Base-by-base conservation (phyloP, 352 stramenopile species). In the Phytophthora lateralis region DNA sequence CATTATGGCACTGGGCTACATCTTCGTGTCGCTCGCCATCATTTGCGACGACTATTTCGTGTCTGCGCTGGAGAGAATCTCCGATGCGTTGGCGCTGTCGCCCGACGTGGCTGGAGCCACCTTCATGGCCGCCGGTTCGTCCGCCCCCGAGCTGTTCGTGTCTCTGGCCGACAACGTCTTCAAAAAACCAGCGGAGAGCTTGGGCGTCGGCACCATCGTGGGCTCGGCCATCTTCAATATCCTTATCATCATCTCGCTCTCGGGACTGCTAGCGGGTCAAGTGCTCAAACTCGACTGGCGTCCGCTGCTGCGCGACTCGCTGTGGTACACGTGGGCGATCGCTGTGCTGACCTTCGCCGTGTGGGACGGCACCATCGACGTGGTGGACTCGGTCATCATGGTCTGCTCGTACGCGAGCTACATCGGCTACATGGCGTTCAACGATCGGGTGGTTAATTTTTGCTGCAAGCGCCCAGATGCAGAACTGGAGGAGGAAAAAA, bases 11-110 rank as follows among this genome's bases (percentile, higher is more conserved):
- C 71, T 94, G 35, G 67, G 90, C 32, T 92, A 91, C 58, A 71
- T 88, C 46, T 96, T 96, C 63, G 75, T 96, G 27, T 82, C 83
- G 39, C 84, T 96, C 42, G 89, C 89, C 42, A 89, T 96, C 71
- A 89, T 96, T 35, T 92, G 79, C 52, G 89, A 96, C 67, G 89
- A 96, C 69, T 96, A 95, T 69, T 90, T 96, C 29, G 86, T 93
- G 29, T 78, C 84, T 11, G 53, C 88, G 29, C 73, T 96, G 17
- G 88, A 96, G 60, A 80, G 78, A 43, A 85, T 96, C 49, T 84
- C 83, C 3, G 82, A 88, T n/a, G 57, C 55, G 3, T 44, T 90
- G 20, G 68, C 55, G 20, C 69, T 96, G 18, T 88, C 83, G 12
- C 75, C 87, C 30, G 85, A 96, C 53, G 85, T 94, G 18, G 85